Percentiles rank a stretch among this genome's conserved stretches.
Evolutionary conservation across 1,284 basidiomycete genomes (phyloP).

Genomic region (Cryptococcus sp.): DNA sequence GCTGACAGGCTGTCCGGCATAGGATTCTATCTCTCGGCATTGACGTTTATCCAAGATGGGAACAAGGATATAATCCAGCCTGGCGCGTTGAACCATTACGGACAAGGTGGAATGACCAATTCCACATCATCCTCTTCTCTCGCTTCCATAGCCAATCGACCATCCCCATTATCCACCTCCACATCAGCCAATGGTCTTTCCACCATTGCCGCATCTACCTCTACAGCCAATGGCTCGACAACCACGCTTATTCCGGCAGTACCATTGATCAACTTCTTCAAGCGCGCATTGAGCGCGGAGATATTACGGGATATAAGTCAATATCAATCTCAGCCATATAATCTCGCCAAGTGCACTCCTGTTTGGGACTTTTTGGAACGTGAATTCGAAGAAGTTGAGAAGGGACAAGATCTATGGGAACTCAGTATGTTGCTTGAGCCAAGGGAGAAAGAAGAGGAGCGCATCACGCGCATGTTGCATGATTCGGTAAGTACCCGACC

Average conservation of each 20-base stretch:
- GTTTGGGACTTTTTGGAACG: slow-evolving; percentile 78
- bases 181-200: slow-evolving; percentile 8
- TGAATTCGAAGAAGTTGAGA: slow-evolving; percentile 67
- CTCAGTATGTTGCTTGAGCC: slow-evolving; percentile 85
- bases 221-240: neutral
- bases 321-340: slow-evolving; percentile 90
- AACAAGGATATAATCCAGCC: slow-evolving; percentile 67
- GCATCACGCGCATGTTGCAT: slow-evolving; percentile 46
- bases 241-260: slow-evolving; percentile 9
- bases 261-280: slow-evolving; percentile 88
- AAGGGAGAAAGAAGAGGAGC: slow-evolving; percentile 71
- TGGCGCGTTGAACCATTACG: neutral
- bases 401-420: slow-evolving; percentile 77
- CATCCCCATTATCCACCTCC: slow-evolving; percentile 3
- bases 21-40: slow-evolving; percentile 93
- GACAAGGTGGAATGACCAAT: slow-evolving; percentile 14
- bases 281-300: slow-evolving; percentile 89
- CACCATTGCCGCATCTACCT: slow-evolving; percentile 10
- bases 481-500: slow-evolving; percentile 35
- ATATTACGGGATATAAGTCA: slow-evolving; percentile 95
- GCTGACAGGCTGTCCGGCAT: neutral
- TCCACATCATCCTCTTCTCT: slow-evolving; percentile 28
- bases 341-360: slow-evolving; percentile 68
- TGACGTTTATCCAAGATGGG: slow-evolving; percentile 99
- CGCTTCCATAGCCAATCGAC: slow-evolving; percentile 8